A percentile compares a stretch with the other conserved stretches of the same genome.
These are phyloP conservation scores for Pinguiococcus pyrenoidosus DNA, from an alignment of 108 stramenopile genomes.

Conservation along the genomic window DNA sequence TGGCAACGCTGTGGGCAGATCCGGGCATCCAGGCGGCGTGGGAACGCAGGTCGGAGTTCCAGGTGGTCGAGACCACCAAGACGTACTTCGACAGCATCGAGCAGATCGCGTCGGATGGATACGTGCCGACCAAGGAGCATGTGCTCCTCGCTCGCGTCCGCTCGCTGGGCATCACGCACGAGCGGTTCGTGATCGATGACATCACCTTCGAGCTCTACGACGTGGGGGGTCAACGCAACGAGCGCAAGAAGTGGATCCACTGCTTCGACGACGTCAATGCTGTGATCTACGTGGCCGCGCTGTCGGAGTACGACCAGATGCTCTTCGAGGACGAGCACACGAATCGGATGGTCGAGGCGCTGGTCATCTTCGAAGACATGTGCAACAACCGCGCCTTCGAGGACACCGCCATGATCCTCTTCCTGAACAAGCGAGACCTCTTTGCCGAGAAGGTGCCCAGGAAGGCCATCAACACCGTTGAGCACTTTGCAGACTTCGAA, in stretches of 20 bases:
- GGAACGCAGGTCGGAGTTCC: conserved; percentile 14
- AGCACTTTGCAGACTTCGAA: conserved; percentile 63
- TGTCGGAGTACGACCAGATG: conserved; percentile 23
- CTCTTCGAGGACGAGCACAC: conserved; percentile 17
- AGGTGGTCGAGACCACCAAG: conserved; percentile 11
- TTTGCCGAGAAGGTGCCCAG: conserved; percentile 10
- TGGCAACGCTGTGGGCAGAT: conserved; percentile 19
- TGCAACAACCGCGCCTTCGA: conserved; percentile 7
- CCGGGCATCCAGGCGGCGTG: conserved; percentile 11
- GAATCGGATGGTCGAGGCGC: conserved; percentile 24
- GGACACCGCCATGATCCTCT: conserved; percentile 16
- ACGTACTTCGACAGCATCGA: neutral
- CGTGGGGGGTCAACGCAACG: conserved; percentile 18
- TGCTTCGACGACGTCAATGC: conserved; percentile 19
- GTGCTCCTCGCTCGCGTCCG: conserved; percentile 20
- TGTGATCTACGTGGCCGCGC: conserved; percentile 18
- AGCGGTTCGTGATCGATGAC: conserved; percentile 10
- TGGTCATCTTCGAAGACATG: conserved; percentile 16
- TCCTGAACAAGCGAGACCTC: conserved; percentile 29
- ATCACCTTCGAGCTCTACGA: conserved; percentile 15
- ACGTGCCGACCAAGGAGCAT: conserved; percentile 14
- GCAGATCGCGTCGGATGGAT: neutral
- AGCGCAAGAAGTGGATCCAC: conserved; percentile 14
- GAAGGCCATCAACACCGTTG: neutral
- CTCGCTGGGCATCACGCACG: conserved; percentile 42